Percentiles rank a stretch among this genome's conserved stretches.
Evolutionary conservation across 345 rosid genomes (phyloP).

Genomic region (Citrus glauca): DNA sequence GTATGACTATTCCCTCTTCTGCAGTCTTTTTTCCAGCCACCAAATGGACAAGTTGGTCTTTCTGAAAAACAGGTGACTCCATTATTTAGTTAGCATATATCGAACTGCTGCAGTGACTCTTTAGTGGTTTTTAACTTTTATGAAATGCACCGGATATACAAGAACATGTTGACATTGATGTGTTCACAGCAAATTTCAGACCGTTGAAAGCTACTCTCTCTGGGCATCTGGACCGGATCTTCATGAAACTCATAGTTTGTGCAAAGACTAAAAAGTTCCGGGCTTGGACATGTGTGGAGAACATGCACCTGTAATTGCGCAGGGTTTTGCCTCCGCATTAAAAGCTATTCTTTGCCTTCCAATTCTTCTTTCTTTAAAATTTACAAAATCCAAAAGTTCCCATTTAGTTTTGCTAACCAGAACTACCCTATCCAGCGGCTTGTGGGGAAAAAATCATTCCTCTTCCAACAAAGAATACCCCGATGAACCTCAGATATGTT

Average conservation of each 20-base stretch:
- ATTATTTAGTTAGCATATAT: background rate
- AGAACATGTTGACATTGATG: conserved; percentile 71
- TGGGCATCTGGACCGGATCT: conserved; percentile 86
- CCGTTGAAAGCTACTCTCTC: conserved; percentile 92
- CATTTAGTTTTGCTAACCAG: background rate
- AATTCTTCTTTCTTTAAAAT: background rate
- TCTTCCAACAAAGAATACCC: no score
- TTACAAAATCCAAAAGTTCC: background rate
- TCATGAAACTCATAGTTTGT: conserved; percentile 87
- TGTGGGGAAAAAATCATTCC: background rate
- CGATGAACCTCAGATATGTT: background rate
- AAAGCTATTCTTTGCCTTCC: background rate
- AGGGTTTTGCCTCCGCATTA: conserved; percentile 35
- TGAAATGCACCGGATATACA: conserved; percentile 58
- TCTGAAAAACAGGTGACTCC: conserved; percentile 76
- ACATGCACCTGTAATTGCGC: conserved; percentile 82
- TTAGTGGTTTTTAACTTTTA: conserved; percentile 15
- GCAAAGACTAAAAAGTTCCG: conserved; percentile 68
- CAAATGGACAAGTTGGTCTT: conserved; percentile 89
- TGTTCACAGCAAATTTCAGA: conserved; percentile 83
- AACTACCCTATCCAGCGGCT: background rate
- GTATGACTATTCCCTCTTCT: conserved; percentile 17
- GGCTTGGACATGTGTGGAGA: conserved; percentile 95
- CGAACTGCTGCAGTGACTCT: conserved; percentile 6
- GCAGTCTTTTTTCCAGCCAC: conserved; percentile 97